phyloP scores from a whole-genome alignment of 106 monocot genomes.

The Platanthera guangdongensis region DNA sequence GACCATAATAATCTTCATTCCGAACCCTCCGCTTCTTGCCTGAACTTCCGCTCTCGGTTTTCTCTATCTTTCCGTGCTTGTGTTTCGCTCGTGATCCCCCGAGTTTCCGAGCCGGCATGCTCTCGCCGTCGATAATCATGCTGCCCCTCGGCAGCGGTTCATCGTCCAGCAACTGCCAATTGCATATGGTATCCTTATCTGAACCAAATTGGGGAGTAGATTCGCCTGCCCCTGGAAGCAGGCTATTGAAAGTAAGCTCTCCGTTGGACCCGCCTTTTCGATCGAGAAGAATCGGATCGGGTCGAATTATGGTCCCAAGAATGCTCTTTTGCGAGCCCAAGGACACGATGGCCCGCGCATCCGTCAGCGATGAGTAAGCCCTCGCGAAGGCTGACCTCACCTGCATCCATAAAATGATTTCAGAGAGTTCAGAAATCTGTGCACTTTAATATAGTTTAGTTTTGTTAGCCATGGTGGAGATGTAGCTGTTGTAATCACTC shows the following conservation, averaged over 20 bases:
- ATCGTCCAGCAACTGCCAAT: constrained; percentile 74
- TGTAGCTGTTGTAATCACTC: background rate
- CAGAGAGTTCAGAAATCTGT: background rate
- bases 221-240: constrained; percentile 62
- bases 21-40: background rate
- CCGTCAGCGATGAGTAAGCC: constrained; percentile 67
- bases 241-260: constrained; percentile 32
- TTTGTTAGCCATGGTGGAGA: background rate
- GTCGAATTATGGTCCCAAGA: constrained; percentile 79
- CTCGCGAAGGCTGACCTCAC: constrained; percentile 83
- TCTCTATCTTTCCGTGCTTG: background rate
- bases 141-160: constrained; percentile 70
- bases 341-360: constrained; percentile 35
- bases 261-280: constrained; percentile 59
- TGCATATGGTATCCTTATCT: constrained; percentile 35
- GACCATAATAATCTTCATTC: background rate
- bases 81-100: constrained; percentile 6
- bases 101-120: constrained; percentile 16
- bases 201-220: constrained; percentile 16
- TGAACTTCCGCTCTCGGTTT: background rate
- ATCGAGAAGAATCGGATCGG: constrained; percentile 56
- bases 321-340: constrained; percentile 57
- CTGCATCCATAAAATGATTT: constrained; percentile 21
- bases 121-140: constrained; percentile 4
- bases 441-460: too few relatives aligned